A percentile compares a stretch with the other conserved stretches of the same genome.
Conservation (phyloP, 2,329 filamentous ascomycete species). For the Verticillium nubilum region DNA sequence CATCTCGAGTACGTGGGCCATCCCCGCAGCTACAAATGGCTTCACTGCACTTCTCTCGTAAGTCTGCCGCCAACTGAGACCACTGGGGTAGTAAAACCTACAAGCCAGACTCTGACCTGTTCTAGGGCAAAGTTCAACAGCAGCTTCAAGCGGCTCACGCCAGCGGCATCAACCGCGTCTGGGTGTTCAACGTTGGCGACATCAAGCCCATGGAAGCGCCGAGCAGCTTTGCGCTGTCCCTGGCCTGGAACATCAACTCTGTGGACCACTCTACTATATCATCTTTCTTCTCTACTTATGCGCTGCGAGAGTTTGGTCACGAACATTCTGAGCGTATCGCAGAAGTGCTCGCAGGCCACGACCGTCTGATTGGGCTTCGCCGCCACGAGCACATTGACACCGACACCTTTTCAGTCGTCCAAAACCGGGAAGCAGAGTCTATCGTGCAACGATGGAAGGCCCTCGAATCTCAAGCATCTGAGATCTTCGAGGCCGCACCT, state of each 20-base stretch:
- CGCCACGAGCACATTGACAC: slow-evolving; percentile 57
- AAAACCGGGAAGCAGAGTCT: slow-evolving; percentile 37
- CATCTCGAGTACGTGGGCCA: slow-evolving; percentile 60
- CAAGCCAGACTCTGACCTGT: fast-evolving
- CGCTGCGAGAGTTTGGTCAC: slow-evolving; percentile 44
- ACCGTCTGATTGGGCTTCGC: slow-evolving; percentile 39
- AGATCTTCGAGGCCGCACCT: slow-evolving; percentile 36
- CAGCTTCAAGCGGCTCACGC: slow-evolving; percentile 52
- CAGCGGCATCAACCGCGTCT: slow-evolving; percentile 43
- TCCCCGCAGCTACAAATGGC: slow-evolving; percentile 56
- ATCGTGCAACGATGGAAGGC: slow-evolving; percentile 48
- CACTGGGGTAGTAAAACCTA: not conserved
- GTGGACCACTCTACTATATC: slow-evolving; percentile 32
- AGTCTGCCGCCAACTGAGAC: not conserved
- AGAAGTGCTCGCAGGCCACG: slow-evolving; percentile 46
- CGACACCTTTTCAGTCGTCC: slow-evolving; percentile 27
- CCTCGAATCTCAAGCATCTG: slow-evolving; percentile 37
- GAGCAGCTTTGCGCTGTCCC: slow-evolving; percentile 48
- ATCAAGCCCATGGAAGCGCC: slow-evolving; percentile 53
- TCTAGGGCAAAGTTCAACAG: slow-evolving; percentile 33
- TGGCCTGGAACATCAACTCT: slow-evolving; percentile 49
- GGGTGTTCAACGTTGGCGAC: slow-evolving; percentile 60
- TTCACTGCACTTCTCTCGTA: slow-evolving; percentile 55
- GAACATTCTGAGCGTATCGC: slow-evolving; percentile 40
- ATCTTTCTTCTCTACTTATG: slow-evolving; percentile 39